Base-by-base conservation (phyloP, 164 flowering plant species). In the Stephania cephalantha region DNA sequence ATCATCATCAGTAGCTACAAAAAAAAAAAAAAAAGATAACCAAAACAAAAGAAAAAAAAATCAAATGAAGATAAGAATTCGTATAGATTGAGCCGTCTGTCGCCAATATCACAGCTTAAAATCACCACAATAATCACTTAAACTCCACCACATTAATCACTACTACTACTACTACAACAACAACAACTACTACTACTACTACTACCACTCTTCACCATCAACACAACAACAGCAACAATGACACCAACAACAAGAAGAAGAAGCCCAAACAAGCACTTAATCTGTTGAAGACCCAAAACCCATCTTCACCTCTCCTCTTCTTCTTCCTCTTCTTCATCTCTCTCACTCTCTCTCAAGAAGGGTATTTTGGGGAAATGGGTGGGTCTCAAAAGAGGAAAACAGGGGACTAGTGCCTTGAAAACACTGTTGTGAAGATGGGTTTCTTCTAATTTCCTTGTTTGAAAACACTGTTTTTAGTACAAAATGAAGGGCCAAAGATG, bases 41-140 rank as follows among this genome's bases (percentile, higher is more conserved):
- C 42, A 35, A 35, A 35, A 35, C 2, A 2, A 35, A 35, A 35
- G 0, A 35, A 35, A 25, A 31, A 44, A 42, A 48, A 48, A 67
- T 9, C 55, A 50, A 2, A 50, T 13, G 2, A 70, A 69, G 22
- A 75, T 44, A 61, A n/a, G 22, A 12, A 71, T 46, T 45, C 31
- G 31, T 52, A 46, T 63, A 71, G 78, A 76, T 76, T 76, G 78
- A 76, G 78, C 78, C 78, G 67, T 68, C 64, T 68, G 22, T 45
- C 30, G 71, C 76, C 75, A 73, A 73, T 64, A 64, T 64, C 76
- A 74, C 63, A 69, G 53, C 69, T 61, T n/a, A 73, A 35, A 35
- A 46, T 15, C 52, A 25, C 48, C 48, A 42, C 42, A 35, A 71
- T 64, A 15, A 17, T 29, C 65, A 35, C 63, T 31, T 61, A 29